Evolutionary conservation across 2,329 filamentous ascomycete species (phyloP).

Genomic region (Botrytis fabae): DNA sequence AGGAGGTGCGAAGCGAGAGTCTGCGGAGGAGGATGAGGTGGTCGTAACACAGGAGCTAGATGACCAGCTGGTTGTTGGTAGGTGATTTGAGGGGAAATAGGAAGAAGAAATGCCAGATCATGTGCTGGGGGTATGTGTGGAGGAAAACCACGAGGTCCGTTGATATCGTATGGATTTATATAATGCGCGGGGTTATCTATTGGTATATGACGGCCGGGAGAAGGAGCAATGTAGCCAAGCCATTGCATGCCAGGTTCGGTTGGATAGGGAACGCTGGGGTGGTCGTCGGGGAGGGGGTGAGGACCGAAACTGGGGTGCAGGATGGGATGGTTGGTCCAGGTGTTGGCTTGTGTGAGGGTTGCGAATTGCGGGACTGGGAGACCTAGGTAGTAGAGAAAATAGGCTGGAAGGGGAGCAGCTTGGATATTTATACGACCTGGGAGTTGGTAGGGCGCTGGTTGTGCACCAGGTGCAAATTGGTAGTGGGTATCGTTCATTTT

Average conservation of each 20-base stretch:
- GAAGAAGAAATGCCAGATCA: neutral
- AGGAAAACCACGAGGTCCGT: neutral
- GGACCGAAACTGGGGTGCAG: neutral
- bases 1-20: neutral
- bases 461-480: no score
- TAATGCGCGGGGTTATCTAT: neutral
- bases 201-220: neutral
- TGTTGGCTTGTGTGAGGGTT: neutral
- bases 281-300: neutral
- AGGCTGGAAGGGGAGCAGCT: neutral
- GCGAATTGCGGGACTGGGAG: neutral
- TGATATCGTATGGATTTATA: constrained; percentile 9
- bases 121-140: rapidly evolving
- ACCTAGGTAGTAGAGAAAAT: neutral
- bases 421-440: neutral
- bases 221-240: neutral
- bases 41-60: neutral
- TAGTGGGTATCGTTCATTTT: neutral
- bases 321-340: neutral
- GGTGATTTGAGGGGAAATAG: neutral
- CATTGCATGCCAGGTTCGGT: neutral
- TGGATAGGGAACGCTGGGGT: neutral
- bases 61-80: neutral
- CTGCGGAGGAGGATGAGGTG: neutral
- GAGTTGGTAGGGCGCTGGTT: neutral